Evolutionary conservation across 1,284 basidiomycete species (phyloP), one percentile per base, ranked within the genome.

Genomic region (Gymnopus androsaceus): DNA sequence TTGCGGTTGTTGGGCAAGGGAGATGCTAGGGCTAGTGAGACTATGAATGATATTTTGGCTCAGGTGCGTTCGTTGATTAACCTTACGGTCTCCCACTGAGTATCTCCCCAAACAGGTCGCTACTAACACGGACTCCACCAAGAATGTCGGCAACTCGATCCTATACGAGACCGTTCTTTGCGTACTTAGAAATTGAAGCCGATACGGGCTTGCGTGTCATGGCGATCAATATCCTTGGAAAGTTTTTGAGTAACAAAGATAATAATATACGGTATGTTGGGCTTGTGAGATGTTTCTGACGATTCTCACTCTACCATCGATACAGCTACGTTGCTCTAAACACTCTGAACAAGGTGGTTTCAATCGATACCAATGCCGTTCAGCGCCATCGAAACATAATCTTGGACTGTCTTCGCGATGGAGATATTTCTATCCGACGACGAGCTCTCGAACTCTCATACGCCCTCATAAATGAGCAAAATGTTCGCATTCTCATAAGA

Each of bases 191-290:
- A 64, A 99, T 99, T 59, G 95, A 98, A 68, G 96, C 97, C 7
- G 97, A 99, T 70, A 91, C 86, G 56, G 94, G 95, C 21, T 75
- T 99, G 37, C 87, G 97, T 4, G 96, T 99, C 52, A 98, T 99
- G 97, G 97, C 97, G 0, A 99, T 99, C 75, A 99, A 99, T 70
- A 98, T 99, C 57, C 82, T 99, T 41, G 97, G 97, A 59, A 99
- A 98, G 73, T 99, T 99, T 77, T 77, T 99, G 65, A 90, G 93
- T 67, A 99, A 99, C 74, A 83, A 94, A 30, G 97, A 99, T 72
- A 99, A 99, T 75, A 99, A 99, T 69, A 99, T 99, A 66, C 86
- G 95, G 92, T 95, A 67, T 55, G 81, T 73, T 30, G 30, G 44
- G n/a, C 2, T 33, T 33, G 54, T 17, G 27, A 5, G 45, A 37